phyloP scores from a whole-genome alignment of 306 rosid species.

The Morella rubra region DNA sequence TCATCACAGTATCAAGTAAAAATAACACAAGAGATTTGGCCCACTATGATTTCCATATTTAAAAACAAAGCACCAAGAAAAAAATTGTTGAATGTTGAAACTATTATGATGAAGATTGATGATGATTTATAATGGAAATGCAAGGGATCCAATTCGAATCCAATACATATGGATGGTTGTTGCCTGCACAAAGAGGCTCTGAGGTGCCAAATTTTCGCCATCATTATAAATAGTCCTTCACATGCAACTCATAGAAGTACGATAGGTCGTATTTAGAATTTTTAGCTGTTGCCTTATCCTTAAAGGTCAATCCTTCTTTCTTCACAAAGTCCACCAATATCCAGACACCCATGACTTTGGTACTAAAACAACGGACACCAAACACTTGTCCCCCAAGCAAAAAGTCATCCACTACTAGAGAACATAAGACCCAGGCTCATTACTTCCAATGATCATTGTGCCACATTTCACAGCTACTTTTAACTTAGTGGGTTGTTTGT shows the following conservation, averaged over 20 bases:
- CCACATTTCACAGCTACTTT: not conserved
- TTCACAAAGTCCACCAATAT: not conserved
- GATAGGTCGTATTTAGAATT: not conserved
- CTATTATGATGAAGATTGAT: too few relatives aligned
- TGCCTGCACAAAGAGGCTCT: too few relatives aligned
- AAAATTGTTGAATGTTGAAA: too few relatives aligned
- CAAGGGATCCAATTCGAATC: too few relatives aligned
- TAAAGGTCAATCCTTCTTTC: not conserved
- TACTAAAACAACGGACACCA: not conserved
- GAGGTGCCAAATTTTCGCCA: too few relatives aligned
- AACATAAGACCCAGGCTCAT: not conserved
- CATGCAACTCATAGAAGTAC: not conserved
- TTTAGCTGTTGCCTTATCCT: not conserved
- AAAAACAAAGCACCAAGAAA: too few relatives aligned
- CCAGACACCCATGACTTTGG: not conserved
- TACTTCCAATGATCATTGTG: not conserved
- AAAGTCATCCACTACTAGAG: not conserved
- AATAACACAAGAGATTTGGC: too few relatives aligned
- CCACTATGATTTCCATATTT: too few relatives aligned
- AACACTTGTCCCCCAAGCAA: slow-evolving; percentile 11
- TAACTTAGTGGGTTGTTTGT: slow-evolving; percentile 1
- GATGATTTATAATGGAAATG: too few relatives aligned
- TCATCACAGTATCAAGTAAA: too few relatives aligned
- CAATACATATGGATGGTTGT: too few relatives aligned
- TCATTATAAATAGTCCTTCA: too few relatives aligned